Conservation (phyloP, 345 rosid species). For the Boechera stricta region DNA sequence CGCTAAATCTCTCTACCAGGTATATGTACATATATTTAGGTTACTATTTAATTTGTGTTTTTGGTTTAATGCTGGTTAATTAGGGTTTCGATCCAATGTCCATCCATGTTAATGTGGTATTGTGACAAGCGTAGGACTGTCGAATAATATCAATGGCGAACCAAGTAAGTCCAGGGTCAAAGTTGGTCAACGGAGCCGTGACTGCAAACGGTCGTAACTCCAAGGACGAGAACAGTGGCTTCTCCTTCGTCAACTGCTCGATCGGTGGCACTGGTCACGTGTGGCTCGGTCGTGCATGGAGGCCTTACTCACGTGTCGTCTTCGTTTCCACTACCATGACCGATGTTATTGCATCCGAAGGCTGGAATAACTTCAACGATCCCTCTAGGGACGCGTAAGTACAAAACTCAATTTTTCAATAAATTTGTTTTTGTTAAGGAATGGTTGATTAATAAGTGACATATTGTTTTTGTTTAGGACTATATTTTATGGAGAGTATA, state of each 20-base stretch:
- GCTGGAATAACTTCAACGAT: conserved; percentile 91
- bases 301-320: conserved; percentile 79
- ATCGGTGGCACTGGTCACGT: conserved; percentile 84
- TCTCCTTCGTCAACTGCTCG: conserved; percentile 64
- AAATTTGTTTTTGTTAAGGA: not conserved
- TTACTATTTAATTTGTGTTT: not conserved
- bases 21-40: not conserved
- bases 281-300: conserved; percentile 95
- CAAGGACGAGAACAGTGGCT: conserved; percentile 79
- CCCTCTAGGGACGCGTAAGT: conserved; percentile 75
- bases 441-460: not conserved
- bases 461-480: conserved; percentile 52
- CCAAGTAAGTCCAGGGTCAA: conserved; percentile 69
- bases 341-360: conserved; percentile 78
- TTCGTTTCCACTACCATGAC: conserved; percentile 69
- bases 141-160: conserved; percentile 76
- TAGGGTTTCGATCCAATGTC: not conserved
- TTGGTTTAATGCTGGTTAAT: not conserved
- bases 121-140: conserved; percentile 51
- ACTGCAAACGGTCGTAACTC: conserved; percentile 84
- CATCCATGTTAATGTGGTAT: not conserved
- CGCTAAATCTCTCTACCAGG: conserved; percentile 81
- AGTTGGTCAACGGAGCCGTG: conserved; percentile 70
- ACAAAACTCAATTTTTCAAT: not conserved
- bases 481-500: conserved; percentile 72